Conservation (phyloP, 202 grass and related monocot genomes). For the Cymbopogon flexuosus region DNA sequence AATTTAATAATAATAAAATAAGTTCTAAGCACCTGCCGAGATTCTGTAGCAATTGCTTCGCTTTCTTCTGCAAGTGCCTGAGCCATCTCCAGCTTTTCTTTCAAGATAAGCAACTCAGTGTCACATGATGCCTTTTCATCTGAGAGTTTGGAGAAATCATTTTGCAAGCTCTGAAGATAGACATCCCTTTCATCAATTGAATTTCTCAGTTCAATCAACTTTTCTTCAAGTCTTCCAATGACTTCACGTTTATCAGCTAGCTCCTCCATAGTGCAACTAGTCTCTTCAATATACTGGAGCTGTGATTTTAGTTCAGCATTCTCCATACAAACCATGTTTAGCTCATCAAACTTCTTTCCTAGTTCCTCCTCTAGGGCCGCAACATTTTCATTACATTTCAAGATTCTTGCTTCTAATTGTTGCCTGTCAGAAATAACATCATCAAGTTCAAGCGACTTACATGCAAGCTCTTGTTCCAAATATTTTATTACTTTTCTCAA, state of each 20-base stretch:
- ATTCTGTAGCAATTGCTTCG: constrained; percentile 83
- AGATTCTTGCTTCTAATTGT: constrained; percentile 45
- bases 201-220: constrained; percentile 45
- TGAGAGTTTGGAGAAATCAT: constrained; percentile 46
- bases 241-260: constrained; percentile 41
- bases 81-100: constrained; percentile 70
- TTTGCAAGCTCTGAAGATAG: constrained; percentile 49
- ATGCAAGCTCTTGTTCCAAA: constrained; percentile 50
- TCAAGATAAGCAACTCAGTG: constrained; percentile 57
- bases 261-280: constrained; percentile 45
- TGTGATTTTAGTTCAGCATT: constrained; percentile 54
- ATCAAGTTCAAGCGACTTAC: constrained; percentile 57
- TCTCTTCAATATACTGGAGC: constrained; percentile 32
- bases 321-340: constrained; percentile 44
- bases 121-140: constrained; percentile 50
- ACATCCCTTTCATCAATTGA: constrained; percentile 37
- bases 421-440: constrained; percentile 43
- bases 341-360: constrained; percentile 37
- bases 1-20: constrained; percentile 27
- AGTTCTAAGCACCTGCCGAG: constrained; percentile 54
- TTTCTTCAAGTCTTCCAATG: constrained; percentile 49
- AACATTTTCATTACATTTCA: constrained; percentile 37
- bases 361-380: constrained; percentile 51
- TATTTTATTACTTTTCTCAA: constrained; percentile 47
- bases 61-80: constrained; percentile 79